A percentile compares a stretch with the other conserved stretches of the same genome.
These are phyloP conservation scores for Kodamaea sp. DNA, from an alignment of 1,139 yeast species.

Conservation along the genomic window DNA sequence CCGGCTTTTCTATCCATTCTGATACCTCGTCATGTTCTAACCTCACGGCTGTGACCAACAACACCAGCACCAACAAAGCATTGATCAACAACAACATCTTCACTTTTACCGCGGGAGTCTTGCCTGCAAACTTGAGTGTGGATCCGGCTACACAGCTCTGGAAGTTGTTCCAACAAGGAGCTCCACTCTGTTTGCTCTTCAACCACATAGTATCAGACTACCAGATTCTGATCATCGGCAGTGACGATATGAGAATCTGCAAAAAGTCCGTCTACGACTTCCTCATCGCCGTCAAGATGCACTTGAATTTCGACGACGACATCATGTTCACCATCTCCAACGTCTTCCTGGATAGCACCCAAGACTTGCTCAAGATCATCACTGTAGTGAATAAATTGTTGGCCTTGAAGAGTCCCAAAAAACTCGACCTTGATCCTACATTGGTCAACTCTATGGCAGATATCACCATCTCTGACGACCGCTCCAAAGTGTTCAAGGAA, in stretches of 20 bases:
- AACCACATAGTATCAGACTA: slow-evolving; percentile 51
- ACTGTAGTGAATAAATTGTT: slow-evolving; percentile 67
- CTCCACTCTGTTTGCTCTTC: slow-evolving; percentile 84
- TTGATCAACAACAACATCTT: slow-evolving; percentile 35
- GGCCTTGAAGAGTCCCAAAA: slow-evolving; percentile 37
- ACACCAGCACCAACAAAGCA: slow-evolving; percentile 11
- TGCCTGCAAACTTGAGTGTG: slow-evolving; percentile 70
- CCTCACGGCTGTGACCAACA: slow-evolving; percentile 9
- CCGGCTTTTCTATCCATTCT: slow-evolving; percentile 26
- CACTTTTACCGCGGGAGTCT: slow-evolving; percentile 74
- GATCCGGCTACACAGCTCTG: slow-evolving; percentile 94
- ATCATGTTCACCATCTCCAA: slow-evolving; percentile 82
- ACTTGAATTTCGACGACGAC: slow-evolving; percentile 74
- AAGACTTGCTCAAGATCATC: slow-evolving; percentile 72
- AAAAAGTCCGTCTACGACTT: slow-evolving; percentile 91
- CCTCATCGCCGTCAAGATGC: slow-evolving; percentile 80
- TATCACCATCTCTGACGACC: slow-evolving; percentile 47
- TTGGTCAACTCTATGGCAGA: slow-evolving; percentile 18
- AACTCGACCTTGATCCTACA: slow-evolving; percentile 6
- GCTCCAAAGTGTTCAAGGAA: slow-evolving; percentile 82
- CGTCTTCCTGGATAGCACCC: slow-evolving; percentile 81
- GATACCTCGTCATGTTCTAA: slow-evolving; percentile 21
- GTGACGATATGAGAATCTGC: slow-evolving; percentile 81
- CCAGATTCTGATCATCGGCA: slow-evolving; percentile 53
- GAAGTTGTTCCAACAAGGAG: slow-evolving; percentile 88